Evolutionary conservation across 1,139 yeast species (phyloP).

Genomic region (Waltiozyma sp.): DNA sequence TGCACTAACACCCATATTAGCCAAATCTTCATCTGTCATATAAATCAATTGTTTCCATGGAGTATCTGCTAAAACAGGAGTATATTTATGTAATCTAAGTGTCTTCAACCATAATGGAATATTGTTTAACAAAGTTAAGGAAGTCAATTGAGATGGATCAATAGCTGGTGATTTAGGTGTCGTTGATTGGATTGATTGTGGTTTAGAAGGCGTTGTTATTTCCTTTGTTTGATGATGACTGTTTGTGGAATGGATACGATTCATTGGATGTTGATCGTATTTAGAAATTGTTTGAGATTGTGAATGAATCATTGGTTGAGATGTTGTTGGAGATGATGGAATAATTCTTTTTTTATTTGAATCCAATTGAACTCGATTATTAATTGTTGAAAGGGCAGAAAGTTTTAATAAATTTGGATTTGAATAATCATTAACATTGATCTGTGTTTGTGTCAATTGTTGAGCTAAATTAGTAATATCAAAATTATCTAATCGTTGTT

Average conservation of each 20-base stretch:
- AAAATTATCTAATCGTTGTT: slow-evolving; percentile 22
- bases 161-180: slow-evolving; percentile 36
- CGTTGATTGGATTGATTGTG: slow-evolving; percentile 4
- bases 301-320: slow-evolving; percentile 8
- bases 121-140: slow-evolving; percentile 54
- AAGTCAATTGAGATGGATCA: slow-evolving; percentile 52
- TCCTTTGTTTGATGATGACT: too few species aligned
- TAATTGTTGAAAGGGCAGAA: slow-evolving; percentile 54
- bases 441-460: slow-evolving; percentile 15
- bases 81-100: slow-evolving; percentile 84
- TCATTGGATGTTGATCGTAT: slow-evolving; percentile 1
- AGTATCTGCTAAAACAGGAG: slow-evolving; percentile 66
- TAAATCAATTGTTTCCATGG: slow-evolving; percentile 74
- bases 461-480: slow-evolving; percentile 21
- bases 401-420: slow-evolving; percentile 40
- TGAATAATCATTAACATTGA: slow-evolving; percentile 25
- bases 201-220: background rate
- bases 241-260: slow-evolving; percentile 5
- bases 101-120: slow-evolving; percentile 90
- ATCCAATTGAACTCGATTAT: slow-evolving; percentile 49
- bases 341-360: slow-evolving; percentile 30
- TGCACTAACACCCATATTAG: slow-evolving; percentile 77
- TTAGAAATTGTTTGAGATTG: slow-evolving; percentile 1
- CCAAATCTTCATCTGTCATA: slow-evolving; percentile 58
- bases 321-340: slow-evolving; percentile 2